These are phyloP conservation scores for Backusella australiensis DNA, from an alignment of 192 early-diverging fungal species.

Conservation along the genomic window DNA sequence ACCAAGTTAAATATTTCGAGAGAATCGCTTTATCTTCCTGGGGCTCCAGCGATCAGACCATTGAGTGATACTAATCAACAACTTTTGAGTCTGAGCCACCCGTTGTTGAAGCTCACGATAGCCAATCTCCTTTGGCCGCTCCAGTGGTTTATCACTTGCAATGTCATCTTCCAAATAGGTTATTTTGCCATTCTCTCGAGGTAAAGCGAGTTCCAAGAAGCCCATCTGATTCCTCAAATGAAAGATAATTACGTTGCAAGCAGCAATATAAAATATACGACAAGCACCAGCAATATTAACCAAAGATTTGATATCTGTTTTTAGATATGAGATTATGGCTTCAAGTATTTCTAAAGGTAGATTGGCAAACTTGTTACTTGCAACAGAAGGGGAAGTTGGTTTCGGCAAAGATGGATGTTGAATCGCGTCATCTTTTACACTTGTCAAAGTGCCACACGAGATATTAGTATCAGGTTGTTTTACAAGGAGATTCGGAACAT, in stretches of 20 bases:
- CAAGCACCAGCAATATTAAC: conserved; percentile 10
- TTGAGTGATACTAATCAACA: neutral
- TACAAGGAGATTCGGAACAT: neutral
- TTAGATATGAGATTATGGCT: conserved; percentile 15
- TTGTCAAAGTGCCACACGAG: neutral
- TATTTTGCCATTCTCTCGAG: conserved; percentile 6
- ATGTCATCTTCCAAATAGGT: conserved; percentile 13
- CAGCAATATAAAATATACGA: conserved; percentile 18
- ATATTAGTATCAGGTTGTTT: neutral
- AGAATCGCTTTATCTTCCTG: conserved; percentile 3
- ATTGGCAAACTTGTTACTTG: neutral
- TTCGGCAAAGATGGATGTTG: neutral
- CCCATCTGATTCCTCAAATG: conserved; percentile 12
- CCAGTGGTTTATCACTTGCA: neutral
- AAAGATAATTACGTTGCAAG: conserved; percentile 12
- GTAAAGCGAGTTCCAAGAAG: neutral
- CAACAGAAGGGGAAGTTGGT: neutral
- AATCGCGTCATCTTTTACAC: neutral
- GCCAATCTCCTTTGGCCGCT: conserved; percentile 12
- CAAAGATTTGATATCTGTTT: conserved; percentile 1
- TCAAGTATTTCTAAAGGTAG: conserved; percentile 24
- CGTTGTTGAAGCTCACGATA: conserved; percentile 21
- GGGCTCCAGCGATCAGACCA: conserved; percentile 27
- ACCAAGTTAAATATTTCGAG: neutral
- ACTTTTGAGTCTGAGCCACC: neutral